Evolutionary conservation across 768 basidiomycete genomes (phyloP), one percentile per base, ranked within the genome.

Genomic region (Galerina marginata): DNA sequence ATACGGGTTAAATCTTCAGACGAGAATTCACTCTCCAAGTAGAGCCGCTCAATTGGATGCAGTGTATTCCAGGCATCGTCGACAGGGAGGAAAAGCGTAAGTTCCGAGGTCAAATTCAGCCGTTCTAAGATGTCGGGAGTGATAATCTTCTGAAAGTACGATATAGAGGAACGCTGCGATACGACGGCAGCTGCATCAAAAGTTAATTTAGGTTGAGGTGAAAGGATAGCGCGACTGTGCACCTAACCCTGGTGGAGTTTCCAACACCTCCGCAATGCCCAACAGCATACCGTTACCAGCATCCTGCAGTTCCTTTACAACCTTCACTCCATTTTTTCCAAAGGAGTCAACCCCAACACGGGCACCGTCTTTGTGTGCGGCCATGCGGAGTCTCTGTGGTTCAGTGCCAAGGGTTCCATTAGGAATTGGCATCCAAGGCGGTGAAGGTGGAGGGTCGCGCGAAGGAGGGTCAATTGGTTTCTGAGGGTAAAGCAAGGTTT

Each of bases 21-120:
- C 0, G 96, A 93, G 66, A 90, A 96, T 60, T 87, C 86, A 66
- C 92, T 95, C 75, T 96, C 92, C 11, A 99, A 81, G 72, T 97
- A 99, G 3, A 91, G 72, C 46, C 89, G 85, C 71, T 99, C 95
- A 52, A 93, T 83, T 9, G 79, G 81, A 61, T 92, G 83, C 38
- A 99, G 78, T 9, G 74, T 75, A n/a, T 87, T 75, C 89, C 94
- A 99, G 11, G 96, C 97, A 38, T 83, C 75, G 71, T 97, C 84
- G 25, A 90, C 81, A 1, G 97, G 96, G 6, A 96, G 84, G 72
- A 99, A 99, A 29, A 99, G 65, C 0, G 97, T 97, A 46, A 96
- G 75, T 68, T 89, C 86, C 4, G 91, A 76, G 0, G 89, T 87
- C 45, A 78, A 79, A 56, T 89, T 88, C 43, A 97, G 80, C 38